Percentiles rank a stretch among this genome's conserved stretches.
Conservation (phyloP, 2,329 filamentous ascomycete genomes). For the Exophiala oligosperma region DNA sequence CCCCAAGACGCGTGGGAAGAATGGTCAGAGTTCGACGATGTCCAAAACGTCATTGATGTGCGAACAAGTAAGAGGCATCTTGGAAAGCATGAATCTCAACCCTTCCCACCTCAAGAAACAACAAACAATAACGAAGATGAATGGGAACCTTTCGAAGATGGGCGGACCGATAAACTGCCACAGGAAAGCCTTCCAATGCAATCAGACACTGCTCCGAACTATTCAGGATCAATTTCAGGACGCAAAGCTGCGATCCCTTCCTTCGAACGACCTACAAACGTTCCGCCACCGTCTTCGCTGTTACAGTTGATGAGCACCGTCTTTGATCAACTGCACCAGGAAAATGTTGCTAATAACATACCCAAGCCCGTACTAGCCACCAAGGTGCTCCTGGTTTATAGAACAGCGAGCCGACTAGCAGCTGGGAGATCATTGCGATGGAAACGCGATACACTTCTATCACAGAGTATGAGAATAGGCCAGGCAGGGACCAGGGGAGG, state of each 20-base stretch:
- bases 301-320: conserved; percentile 73
- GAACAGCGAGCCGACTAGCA: conserved; percentile 74
- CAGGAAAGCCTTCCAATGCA: background rate
- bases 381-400: conserved; percentile 27
- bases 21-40: conserved; percentile 34
- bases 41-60: background rate
- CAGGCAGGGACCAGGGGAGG: conserved; percentile 69
- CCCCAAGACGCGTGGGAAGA: conserved; percentile 47
- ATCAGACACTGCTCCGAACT: conserved; percentile 20
- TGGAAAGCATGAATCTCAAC: background rate
- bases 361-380: conserved; percentile 11
- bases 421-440: conserved; percentile 83
- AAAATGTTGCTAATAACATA: background rate
- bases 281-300: conserved; percentile 83
- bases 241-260: background rate
- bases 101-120: background rate
- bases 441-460: conserved; percentile 83
- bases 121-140: conserved; percentile 40
- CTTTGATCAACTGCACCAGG: conserved; percentile 46
- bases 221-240: conserved; percentile 21
- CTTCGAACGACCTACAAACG: conserved; percentile 69
- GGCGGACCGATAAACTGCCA: background rate
- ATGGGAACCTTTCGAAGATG: conserved; percentile 57
- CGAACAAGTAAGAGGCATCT: background rate
- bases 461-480: conserved; percentile 84